phyloP scores from a whole-genome alignment of 495 filamentous ascomycete species.

The Aspergillus taichungensis region DNA sequence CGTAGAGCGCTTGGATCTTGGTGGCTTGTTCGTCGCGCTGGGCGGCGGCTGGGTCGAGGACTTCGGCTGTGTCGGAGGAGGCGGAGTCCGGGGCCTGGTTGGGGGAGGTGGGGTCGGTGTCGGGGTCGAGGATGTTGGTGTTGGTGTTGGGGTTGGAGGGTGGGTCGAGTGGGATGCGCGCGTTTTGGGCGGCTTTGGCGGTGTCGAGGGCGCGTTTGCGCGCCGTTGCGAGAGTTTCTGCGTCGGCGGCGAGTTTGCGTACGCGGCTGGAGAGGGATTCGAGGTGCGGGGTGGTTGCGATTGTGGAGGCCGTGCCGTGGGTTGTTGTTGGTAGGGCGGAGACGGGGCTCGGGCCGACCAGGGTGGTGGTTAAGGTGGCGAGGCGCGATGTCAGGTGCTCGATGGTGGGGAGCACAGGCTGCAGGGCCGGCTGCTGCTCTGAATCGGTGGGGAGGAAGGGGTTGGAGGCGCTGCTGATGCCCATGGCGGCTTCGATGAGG shows the following conservation, averaged over 20 bases:
- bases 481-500: slow-evolving; percentile 70
- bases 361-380: slow-evolving; percentile 32
- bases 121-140: slow-evolving; percentile 41
- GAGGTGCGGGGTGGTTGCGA: slow-evolving; percentile 40
- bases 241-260: slow-evolving; percentile 66
- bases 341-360: slow-evolving; percentile 32
- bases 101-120: slow-evolving; percentile 18
- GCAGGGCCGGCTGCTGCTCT: slow-evolving; percentile 47
- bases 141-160: slow-evolving; percentile 56
- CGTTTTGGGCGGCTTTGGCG: slow-evolving; percentile 57
- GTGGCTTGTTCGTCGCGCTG: slow-evolving; percentile 58
- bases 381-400: slow-evolving; percentile 48
- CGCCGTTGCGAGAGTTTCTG: slow-evolving; percentile 65
- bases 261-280: slow-evolving; percentile 68
- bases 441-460: slow-evolving; percentile 52
- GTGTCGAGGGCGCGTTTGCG: slow-evolving; percentile 59
- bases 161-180: slow-evolving; percentile 35
- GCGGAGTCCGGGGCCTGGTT: slow-evolving; percentile 38
- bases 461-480: slow-evolving; percentile 60
- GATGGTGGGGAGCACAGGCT: slow-evolving; percentile 72
- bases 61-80: slow-evolving; percentile 38
- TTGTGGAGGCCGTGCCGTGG: slow-evolving; percentile 12
- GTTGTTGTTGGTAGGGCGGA: slow-evolving; percentile 15
- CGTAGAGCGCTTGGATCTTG: slow-evolving; percentile 90
- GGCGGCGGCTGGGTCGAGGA: slow-evolving; percentile 13